phyloP scores from a whole-genome alignment of 208 protist species.

The Acanthamoeba royreba region DNA sequence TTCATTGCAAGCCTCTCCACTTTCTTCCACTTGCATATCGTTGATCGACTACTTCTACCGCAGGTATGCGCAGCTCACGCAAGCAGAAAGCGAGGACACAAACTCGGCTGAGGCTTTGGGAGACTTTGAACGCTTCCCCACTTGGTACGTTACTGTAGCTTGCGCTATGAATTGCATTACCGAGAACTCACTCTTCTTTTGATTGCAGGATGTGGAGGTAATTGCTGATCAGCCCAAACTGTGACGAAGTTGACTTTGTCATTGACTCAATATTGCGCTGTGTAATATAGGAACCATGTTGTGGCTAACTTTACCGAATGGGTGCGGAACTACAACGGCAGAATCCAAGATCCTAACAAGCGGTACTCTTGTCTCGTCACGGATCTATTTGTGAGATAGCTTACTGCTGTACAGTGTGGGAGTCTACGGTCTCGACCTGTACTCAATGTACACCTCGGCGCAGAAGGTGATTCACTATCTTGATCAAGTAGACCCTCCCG shows the following conservation, averaged over 20 bases:
- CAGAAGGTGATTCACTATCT: constrained; percentile 50
- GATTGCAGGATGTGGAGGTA: constrained; percentile 55
- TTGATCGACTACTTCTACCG: background rate
- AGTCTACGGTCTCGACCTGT: constrained; percentile 55
- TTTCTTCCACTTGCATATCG: no score
- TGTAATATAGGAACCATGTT: constrained; percentile 6
- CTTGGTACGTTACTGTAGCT: no score
- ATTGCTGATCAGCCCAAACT: no score
- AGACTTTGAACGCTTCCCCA: constrained; percentile 50
- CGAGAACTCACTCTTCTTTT: background rate
- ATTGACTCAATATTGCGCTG: background rate
- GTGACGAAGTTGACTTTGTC: no score
- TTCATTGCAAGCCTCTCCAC: no score
- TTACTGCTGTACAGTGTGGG: no score
- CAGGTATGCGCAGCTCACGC: background rate
- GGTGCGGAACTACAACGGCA: constrained; percentile 25
- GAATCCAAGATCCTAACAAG: background rate
- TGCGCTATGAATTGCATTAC: background rate
- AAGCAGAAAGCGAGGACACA: background rate
- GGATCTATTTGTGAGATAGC: background rate
- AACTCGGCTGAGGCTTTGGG: background rate
- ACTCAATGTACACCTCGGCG: constrained; percentile 1
- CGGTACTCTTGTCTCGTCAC: background rate
- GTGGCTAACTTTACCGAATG: constrained; percentile 40
- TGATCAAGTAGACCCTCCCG: background rate